Base-by-base conservation (phyloP, 2,329 filamentous ascomycete genomes). In the Fusarium denticulatum region DNA sequence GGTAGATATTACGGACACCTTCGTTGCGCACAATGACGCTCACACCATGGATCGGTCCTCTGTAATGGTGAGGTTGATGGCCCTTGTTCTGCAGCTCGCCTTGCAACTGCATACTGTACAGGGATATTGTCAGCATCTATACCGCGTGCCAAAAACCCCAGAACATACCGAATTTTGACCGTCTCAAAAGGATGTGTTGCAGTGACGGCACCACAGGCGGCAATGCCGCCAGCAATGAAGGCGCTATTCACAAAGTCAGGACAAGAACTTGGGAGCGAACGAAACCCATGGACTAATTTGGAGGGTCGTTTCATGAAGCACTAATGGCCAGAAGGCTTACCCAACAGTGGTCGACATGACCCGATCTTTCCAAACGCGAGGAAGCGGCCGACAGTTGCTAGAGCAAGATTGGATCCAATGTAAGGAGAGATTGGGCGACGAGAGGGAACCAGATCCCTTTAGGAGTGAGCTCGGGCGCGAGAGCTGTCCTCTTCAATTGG, bases 141-240 rank as follows among this genome's bases (percentile, higher is more conserved):
- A 28, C 34, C 16, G 55, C n/a, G 34, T 39, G 45, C 24, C n/a
- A 28, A 28, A 45, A 42, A 24, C 36, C 46, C 49, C 37, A 30
- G 47, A 80, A 76, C 87, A 81, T 87, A 95, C 93, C 95, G 93
- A 81, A 98, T 98, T 89, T 99, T 99, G 82, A 99, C 95, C 18
- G 96, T 98, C 85, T 99, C 96, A 85, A 98, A 98, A 64, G 95
- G 95, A 84, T 99, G 96, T 57, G 96, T 98, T 75, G 97, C 95
- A 45, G 96, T 98, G 65, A 99, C 96, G 74, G 96, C 96, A 80
- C 96, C 96, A 85, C 96, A 98, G 75, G 96, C 96, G 81, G 96
- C 96, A 80, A 99, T 93, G 81, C 96, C 96, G 81, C 96, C 96
- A 64, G 96, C 96, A 79, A 98, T 91, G 87, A 99, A 99, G 71